Conservation (phyloP, 2,329 filamentous ascomycete genomes). For the Gaeumannomyces tritici region DNA sequence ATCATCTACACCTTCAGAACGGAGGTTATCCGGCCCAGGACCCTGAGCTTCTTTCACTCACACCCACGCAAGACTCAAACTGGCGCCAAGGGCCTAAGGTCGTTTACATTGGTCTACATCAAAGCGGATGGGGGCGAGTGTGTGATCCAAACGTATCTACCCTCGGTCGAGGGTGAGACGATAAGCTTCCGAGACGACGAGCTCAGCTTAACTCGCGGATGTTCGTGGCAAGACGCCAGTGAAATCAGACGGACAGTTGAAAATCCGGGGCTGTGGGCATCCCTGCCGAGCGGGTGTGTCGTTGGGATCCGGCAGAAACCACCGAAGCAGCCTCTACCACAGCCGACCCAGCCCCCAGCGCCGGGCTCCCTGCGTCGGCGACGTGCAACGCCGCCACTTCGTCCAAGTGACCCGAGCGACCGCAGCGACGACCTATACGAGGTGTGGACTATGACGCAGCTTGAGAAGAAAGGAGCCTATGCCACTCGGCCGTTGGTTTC, state of each 20-base stretch:
- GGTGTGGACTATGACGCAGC: constrained; percentile 41
- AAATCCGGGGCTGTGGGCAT: constrained; percentile 58
- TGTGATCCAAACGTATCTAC: constrained; percentile 54
- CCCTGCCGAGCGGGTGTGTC: constrained; percentile 48
- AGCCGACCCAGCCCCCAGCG: constrained; percentile 4
- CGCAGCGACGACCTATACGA: constrained; percentile 34
- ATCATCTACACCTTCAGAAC: constrained; percentile 55
- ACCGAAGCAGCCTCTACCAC: constrained; percentile 10
- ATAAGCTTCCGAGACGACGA: constrained; percentile 45
- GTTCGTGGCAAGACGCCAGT: constrained; percentile 39
- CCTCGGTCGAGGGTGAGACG: constrained; percentile 39
- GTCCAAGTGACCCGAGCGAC: background rate
- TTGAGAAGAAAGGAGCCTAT: constrained; percentile 30
- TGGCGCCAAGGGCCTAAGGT: constrained; percentile 46
- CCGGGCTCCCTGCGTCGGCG: constrained; percentile 2
- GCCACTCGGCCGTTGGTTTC: constrained; percentile 34
- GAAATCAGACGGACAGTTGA: constrained; percentile 42
- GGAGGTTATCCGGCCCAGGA: constrained; percentile 45
- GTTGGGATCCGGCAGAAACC: constrained; percentile 49
- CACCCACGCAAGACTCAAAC: constrained; percentile 40
- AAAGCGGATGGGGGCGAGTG: constrained; percentile 50
- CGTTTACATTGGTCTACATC: constrained; percentile 56
- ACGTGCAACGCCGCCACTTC: constrained; percentile 1
- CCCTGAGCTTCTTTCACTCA: constrained; percentile 51
- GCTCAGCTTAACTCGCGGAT: constrained; percentile 29